These are phyloP conservation scores for Wickerhamiella hasegawae DNA, from an alignment of 805 yeast species.

Conservation along the genomic window DNA sequence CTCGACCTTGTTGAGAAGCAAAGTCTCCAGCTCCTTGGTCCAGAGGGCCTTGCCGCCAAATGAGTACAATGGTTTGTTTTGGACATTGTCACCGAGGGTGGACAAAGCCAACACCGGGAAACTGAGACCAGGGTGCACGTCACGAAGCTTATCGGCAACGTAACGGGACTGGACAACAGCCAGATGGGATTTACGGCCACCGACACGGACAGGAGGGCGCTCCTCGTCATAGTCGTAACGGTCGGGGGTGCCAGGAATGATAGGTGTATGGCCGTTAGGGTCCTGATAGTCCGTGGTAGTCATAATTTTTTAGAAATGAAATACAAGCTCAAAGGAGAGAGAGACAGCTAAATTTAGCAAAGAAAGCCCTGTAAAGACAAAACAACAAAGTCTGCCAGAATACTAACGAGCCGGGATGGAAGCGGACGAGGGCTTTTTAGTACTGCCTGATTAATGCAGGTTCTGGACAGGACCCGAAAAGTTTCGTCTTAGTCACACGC, in stretches of 20 bases:
- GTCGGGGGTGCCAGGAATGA: conserved; percentile 16
- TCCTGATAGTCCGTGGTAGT: background rate
- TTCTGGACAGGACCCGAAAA: no score
- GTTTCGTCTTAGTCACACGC: no score
- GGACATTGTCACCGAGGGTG: conserved; percentile 84
- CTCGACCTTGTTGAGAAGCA: conserved; percentile 40
- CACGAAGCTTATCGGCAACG: conserved; percentile 44
- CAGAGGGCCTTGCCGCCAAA: conserved; percentile 94
- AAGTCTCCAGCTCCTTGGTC: conserved; percentile 86
- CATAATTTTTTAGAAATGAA: no score
- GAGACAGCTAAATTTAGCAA: no score
- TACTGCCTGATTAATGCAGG: no score
- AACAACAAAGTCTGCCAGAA: background rate
- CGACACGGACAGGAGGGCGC: conserved; percentile 27
- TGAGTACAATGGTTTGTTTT: conserved; percentile 69
- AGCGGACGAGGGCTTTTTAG: no score
- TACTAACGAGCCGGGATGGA: no score
- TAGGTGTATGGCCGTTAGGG: conserved; percentile 1
- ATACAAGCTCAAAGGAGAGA: background rate
- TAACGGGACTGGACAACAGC: conserved; percentile 78
- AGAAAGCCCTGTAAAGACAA: no score
- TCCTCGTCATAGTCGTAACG: conserved; percentile 16
- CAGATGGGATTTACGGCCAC: conserved; percentile 76
- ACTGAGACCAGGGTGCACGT: conserved; percentile 43
- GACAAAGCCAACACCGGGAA: conserved; percentile 66